phyloP scores from a whole-genome alignment of 1,139 yeast genomes.

The Hyphopichia buzzinii region DNA sequence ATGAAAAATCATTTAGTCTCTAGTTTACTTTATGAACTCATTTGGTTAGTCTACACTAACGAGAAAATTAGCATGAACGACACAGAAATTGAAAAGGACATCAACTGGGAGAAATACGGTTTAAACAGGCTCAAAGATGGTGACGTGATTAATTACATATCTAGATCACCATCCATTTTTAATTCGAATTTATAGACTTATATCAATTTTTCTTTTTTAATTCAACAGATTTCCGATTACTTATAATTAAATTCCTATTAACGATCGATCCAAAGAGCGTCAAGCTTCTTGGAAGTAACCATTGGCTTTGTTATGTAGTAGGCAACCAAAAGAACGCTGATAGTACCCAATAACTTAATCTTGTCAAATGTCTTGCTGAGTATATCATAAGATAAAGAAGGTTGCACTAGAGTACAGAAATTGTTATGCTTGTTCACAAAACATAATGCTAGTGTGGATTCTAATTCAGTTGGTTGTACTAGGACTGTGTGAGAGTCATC shows the following conservation, averaged over 20 bases:
- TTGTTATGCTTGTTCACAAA: slow-evolving; percentile 60
- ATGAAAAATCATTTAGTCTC: slow-evolving; percentile 41
- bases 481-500: slow-evolving; percentile 28
- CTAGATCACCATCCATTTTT: slow-evolving; percentile 3
- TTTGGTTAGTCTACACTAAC: slow-evolving; percentile 37
- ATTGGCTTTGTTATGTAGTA: slow-evolving; percentile 53
- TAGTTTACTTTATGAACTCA: slow-evolving; percentile 40
- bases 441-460: slow-evolving; percentile 77
- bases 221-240: background rate
- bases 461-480: slow-evolving; percentile 68
- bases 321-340: slow-evolving; percentile 48
- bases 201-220: background rate
- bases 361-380: slow-evolving; percentile 69
- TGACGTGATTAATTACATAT: slow-evolving; percentile 5
- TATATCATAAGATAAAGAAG: slow-evolving; percentile 82
- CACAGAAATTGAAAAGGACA: slow-evolving; percentile 7
- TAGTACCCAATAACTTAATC: slow-evolving; percentile 59
- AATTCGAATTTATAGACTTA: slow-evolving; percentile 2
- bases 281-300: slow-evolving; percentile 50
- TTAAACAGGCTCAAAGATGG: slow-evolving; percentile 12
- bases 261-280: slow-evolving; percentile 30
- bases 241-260: background rate
- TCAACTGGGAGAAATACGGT: slow-evolving; percentile 34
- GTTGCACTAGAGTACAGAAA: slow-evolving; percentile 75
- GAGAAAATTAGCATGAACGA: slow-evolving; percentile 11